These are phyloP conservation scores for Hypoxylon perforatum DNA, from an alignment of 495 filamentous ascomycete genomes.

Conservation along the genomic window DNA sequence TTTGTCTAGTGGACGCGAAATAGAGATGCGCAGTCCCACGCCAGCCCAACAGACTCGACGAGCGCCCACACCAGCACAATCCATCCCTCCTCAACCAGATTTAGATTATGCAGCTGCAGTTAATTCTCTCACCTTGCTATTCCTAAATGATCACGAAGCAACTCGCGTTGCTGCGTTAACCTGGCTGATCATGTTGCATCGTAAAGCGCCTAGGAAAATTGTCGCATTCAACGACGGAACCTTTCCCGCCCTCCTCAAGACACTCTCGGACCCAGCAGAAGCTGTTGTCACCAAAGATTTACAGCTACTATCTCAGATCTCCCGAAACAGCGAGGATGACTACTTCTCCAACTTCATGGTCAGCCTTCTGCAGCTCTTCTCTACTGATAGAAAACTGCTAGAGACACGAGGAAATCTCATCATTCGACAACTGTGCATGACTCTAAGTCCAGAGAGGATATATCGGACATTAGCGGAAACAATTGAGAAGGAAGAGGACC, in stretches of 20 bases:
- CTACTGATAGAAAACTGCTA: constrained; percentile 88
- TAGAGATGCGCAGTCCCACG: constrained; percentile 66
- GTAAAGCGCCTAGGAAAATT: constrained; percentile 92
- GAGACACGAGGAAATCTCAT: constrained; percentile 96
- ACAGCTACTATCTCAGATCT: constrained; percentile 95
- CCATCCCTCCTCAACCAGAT: constrained; percentile 68
- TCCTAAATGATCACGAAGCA: constrained; percentile 95
- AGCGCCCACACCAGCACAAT: constrained; percentile 49
- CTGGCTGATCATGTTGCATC: constrained; percentile 97
- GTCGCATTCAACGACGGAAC: constrained; percentile 97
- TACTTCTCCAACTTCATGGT: constrained; percentile 99
- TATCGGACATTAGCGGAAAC: constrained; percentile 97
- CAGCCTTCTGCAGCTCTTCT: constrained; percentile 92
- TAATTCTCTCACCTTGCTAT: constrained; percentile 90
- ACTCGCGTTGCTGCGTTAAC: constrained; percentile 92
- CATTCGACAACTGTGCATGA: constrained; percentile 93
- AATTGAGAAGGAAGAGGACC: constrained; percentile 96
- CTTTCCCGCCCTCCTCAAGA: constrained; percentile 96
- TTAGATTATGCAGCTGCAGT: constrained; percentile 98
- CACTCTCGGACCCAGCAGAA: constrained; percentile 93
- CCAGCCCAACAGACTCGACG: constrained; percentile 58
- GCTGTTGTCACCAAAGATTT: constrained; percentile 96
- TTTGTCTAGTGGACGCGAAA: constrained; percentile 63
- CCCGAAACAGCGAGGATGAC: constrained; percentile 92
- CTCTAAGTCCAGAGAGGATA: constrained; percentile 91